Evolutionary conservation across 1,284 basidiomycete species (phyloP).

Genomic region (Melampsora larici-populina): DNA sequence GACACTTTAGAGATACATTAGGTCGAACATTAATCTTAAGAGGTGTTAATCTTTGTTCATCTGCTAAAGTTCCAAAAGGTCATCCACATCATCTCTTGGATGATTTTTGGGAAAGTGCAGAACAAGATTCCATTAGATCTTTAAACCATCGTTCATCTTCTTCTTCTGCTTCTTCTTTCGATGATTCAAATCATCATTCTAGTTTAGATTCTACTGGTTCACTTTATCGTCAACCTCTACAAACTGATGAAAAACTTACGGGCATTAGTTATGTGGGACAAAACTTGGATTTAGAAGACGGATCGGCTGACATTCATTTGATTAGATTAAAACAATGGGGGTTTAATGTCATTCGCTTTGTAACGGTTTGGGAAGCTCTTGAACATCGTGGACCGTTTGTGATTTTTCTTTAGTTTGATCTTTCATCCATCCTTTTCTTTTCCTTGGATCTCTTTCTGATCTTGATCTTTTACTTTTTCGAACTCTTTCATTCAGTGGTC

Average conservation of each 20-base stretch:
- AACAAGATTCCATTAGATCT: constrained; percentile 61
- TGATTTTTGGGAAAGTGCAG: constrained; percentile 83
- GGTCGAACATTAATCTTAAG: constrained; percentile 82
- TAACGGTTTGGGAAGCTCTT: constrained; percentile 89
- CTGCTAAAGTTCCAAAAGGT: constrained; percentile 74
- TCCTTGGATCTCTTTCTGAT: not conserved
- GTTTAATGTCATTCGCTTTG: constrained; percentile 87
- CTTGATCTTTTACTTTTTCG: not conserved
- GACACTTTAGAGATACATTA: constrained; percentile 74
- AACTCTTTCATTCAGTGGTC: constrained; percentile 64
- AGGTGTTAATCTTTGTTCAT: constrained; percentile 87
- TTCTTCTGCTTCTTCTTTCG: constrained; percentile 69
- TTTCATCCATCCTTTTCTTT: not conserved
- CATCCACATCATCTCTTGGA: constrained; percentile 67
- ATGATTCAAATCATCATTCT: constrained; percentile 62
- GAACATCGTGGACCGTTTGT: constrained; percentile 92
- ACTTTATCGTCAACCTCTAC: not conserved
- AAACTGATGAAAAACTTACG: not conserved
- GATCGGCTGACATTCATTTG: constrained; percentile 81
- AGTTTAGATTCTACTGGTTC: not conserved
- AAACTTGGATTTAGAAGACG: constrained; percentile 61
- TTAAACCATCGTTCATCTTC: too few relatives aligned
- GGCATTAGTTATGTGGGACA: constrained; percentile 33
- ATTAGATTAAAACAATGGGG: constrained; percentile 84
- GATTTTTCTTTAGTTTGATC: too few relatives aligned